Evolutionary conservation across 805 yeast species (phyloP).

Genomic region (Metschnikowia lochheadii): DNA sequence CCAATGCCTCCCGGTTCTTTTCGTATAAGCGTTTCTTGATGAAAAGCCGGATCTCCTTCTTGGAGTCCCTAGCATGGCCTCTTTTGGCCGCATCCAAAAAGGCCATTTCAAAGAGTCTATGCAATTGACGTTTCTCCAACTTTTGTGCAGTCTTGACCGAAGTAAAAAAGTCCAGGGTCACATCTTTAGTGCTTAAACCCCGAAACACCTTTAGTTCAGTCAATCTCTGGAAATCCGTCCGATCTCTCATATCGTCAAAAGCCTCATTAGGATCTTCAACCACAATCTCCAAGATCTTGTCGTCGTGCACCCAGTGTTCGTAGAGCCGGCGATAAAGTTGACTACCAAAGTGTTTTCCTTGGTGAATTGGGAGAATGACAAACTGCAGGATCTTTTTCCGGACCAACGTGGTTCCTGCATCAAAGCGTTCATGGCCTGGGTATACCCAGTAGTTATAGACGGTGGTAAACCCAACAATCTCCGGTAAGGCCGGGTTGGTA

Average conservation of each 20-base stretch:
- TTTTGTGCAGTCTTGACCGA: slow-evolving; percentile 42
- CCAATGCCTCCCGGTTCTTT: slow-evolving; percentile 76
- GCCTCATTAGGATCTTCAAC: slow-evolving; percentile 94
- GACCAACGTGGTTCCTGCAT: slow-evolving; percentile 31
- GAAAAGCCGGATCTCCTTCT: slow-evolving; percentile 47
- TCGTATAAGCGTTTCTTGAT: slow-evolving; percentile 73
- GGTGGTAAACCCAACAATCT: slow-evolving; percentile 77
- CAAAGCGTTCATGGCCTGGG: slow-evolving; percentile 51
- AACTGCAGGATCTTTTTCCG: slow-evolving; percentile 87
- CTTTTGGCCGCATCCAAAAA: slow-evolving; percentile 40
- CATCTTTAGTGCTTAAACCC: slow-evolving; percentile 6
- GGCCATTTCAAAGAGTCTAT: slow-evolving; percentile 73
- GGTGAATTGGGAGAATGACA: slow-evolving; percentile 79
- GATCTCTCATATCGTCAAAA: slow-evolving; percentile 86
- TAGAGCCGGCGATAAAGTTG: slow-evolving; percentile 55
- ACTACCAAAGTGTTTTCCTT: slow-evolving; percentile 69
- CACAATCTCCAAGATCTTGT: slow-evolving; percentile 61
- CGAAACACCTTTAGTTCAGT: slow-evolving; percentile 7
- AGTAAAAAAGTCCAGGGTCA: slow-evolving; percentile 33
- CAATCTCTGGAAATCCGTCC: slow-evolving; percentile 56
- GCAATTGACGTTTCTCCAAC: slow-evolving; percentile 74
- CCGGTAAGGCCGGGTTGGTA: slow-evolving; percentile 22
- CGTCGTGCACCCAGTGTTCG: slow-evolving; percentile 52
- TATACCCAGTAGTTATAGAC: slow-evolving; percentile 82
- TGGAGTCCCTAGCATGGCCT: slow-evolving; percentile 20